Conservation (phyloP, 208 protist genomes). For the Leishmania turanica region DNA sequence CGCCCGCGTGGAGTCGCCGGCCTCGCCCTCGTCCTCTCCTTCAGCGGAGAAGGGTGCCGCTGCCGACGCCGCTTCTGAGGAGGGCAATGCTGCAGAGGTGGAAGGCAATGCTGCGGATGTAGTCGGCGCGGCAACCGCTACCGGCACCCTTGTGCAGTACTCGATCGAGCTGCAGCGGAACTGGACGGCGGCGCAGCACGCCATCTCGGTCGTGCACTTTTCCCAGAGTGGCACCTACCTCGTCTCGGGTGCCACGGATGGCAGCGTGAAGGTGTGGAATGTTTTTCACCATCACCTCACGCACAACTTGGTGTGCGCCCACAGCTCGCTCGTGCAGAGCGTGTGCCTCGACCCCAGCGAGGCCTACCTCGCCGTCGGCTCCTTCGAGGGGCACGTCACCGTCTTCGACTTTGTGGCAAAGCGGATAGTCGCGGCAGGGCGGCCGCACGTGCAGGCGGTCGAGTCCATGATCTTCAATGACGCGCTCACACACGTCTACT, state of each 20-base stretch:
- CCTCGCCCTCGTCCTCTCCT: not conserved
- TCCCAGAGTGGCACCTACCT: conserved; percentile 68
- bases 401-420: conserved; percentile 87
- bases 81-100: not conserved
- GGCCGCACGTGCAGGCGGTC: conserved; percentile 84
- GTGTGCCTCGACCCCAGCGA: conserved; percentile 67
- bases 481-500: conserved; percentile 56
- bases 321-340: conserved; percentile 56
- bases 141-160: conserved; percentile 27
- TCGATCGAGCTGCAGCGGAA: conserved; percentile 45
- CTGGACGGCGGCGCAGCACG: conserved; percentile 90
- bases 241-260: conserved; percentile 82
- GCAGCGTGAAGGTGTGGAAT: conserved; percentile 88
- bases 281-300: conserved; percentile 91
- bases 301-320: conserved; percentile 78
- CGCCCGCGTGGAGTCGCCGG: conserved; percentile 21
- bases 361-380: conserved; percentile 68
- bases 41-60: not conserved
- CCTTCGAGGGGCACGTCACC: conserved; percentile 84
- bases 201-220: conserved; percentile 84
- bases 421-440: conserved; percentile 43
- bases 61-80: not conserved
- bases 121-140: not conserved
- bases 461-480: conserved; percentile 65
- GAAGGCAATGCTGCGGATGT: not conserved